These are phyloP conservation scores for Rhinocladiella mackenziei DNA, from an alignment of 2,329 filamentous ascomycete genomes.

Conservation along the genomic window DNA sequence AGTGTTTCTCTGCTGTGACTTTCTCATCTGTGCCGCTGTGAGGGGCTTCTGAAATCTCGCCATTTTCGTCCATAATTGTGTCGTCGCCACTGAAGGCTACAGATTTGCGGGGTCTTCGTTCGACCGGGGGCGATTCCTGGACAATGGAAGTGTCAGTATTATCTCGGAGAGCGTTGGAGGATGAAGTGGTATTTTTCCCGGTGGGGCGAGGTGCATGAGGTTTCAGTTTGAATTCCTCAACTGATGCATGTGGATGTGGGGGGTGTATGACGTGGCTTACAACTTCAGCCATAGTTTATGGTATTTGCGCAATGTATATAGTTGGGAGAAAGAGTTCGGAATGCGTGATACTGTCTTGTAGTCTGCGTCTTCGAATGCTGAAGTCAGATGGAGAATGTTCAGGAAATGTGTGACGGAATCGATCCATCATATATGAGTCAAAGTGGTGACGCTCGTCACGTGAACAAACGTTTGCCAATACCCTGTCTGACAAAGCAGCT, in stretches of 20 bases:
- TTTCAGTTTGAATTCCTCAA: slow-evolving; percentile 19
- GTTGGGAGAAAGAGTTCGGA: not conserved
- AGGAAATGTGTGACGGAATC: slow-evolving; percentile 12
- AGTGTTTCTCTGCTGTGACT: slow-evolving; percentile 76
- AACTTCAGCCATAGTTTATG: slow-evolving; percentile 29
- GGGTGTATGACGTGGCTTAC: slow-evolving; percentile 27
- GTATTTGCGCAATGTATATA: not conserved
- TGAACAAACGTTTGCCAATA: slow-evolving; percentile 2
- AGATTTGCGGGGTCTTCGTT: slow-evolving; percentile 80
- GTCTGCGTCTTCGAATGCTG: not conserved
- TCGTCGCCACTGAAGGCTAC: slow-evolving; percentile 89
- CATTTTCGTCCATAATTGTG: slow-evolving; percentile 83
- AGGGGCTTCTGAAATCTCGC: slow-evolving; percentile 68
- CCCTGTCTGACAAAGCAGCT: slow-evolving; percentile 7
- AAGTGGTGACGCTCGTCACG: slow-evolving; percentile 15
- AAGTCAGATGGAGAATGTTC: slow-evolving; percentile 9
- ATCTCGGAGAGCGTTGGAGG: too few species aligned
- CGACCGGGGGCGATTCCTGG: slow-evolving; percentile 32
- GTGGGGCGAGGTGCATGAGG: slow-evolving; percentile 23
- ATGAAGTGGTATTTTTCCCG: slow-evolving; percentile 10
- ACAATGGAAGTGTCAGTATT: slow-evolving; percentile 11
- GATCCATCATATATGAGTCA: slow-evolving; percentile 15
- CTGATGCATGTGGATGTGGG: slow-evolving; percentile 21
- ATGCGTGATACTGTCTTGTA: slow-evolving; percentile 4
- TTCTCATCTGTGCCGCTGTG: slow-evolving; percentile 65